Conservation (phyloP, 441 rosid genomes). For the Populus trichocarpa region DNA sequence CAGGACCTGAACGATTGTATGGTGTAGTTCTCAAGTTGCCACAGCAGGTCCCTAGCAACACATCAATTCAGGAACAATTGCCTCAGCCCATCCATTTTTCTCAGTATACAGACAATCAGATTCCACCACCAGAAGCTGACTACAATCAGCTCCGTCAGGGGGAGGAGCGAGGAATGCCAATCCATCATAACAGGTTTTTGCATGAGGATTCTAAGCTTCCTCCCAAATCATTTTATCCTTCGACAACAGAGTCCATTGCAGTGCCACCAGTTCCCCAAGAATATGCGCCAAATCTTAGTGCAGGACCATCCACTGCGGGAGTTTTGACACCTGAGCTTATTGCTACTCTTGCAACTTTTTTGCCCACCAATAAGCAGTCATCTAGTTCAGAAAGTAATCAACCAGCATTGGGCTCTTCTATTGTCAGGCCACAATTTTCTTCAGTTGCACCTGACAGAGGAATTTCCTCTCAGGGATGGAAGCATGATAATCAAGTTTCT, state of each 20-base stretch:
- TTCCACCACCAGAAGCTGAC: slow-evolving; percentile 38
- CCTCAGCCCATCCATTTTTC: slow-evolving; percentile 37
- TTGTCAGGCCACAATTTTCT: slow-evolving; percentile 35
- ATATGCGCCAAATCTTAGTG: slow-evolving; percentile 26
- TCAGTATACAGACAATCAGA: slow-evolving; percentile 38
- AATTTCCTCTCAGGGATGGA: slow-evolving; percentile 52
- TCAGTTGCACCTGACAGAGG: slow-evolving; percentile 36
- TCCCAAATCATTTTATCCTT: slow-evolving; percentile 36
- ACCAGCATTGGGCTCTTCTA: slow-evolving; percentile 38
- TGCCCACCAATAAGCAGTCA: slow-evolving; percentile 57
- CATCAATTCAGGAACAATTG: slow-evolving; percentile 34
- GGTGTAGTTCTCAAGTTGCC: slow-evolving; percentile 92
- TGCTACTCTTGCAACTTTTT: slow-evolving; percentile 64
- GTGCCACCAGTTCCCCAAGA: slow-evolving; percentile 41
- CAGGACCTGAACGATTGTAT: slow-evolving; percentile 87
- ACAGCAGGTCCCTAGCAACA: slow-evolving; percentile 39
- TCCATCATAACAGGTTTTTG: slow-evolving; percentile 43
- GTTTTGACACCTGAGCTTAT: slow-evolving; percentile 83
- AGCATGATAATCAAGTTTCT: slow-evolving; percentile 36
- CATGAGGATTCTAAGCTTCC: slow-evolving; percentile 48
- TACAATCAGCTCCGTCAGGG: slow-evolving; percentile 33
- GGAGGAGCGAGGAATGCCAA: slow-evolving; percentile 40
- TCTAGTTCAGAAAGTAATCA: slow-evolving; percentile 40
- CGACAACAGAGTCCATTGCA: slow-evolving; percentile 30
- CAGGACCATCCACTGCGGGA: slow-evolving; percentile 48